Conservation (phyloP, 2,329 filamentous ascomycete species). For the Tolypocladium paradoxum region DNA sequence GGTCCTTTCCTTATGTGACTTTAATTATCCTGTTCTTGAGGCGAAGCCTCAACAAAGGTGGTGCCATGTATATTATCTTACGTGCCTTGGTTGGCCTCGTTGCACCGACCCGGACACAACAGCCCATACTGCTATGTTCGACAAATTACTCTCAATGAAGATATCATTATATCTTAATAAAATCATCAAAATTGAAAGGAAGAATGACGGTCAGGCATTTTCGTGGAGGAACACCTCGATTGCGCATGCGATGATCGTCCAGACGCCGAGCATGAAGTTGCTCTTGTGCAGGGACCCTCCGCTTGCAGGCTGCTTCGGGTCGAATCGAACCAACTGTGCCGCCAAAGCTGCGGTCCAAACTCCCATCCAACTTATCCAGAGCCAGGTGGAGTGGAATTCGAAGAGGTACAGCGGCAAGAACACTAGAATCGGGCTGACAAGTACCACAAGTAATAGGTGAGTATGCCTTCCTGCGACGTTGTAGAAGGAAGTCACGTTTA, state of each 20-base stretch:
- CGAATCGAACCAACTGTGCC: conserved; percentile 9
- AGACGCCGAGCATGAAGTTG: conserved; percentile 11
- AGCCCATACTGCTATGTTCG: too few species aligned
- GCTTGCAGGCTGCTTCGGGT: conserved; percentile 9
- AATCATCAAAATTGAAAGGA: not conserved
- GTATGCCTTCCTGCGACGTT: not conserved
- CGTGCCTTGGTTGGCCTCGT: too few species aligned
- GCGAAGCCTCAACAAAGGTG: too few species aligned
- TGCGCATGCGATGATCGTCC: conserved; percentile 9
- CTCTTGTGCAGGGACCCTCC: conserved; percentile 10
- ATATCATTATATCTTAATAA: not conserved
- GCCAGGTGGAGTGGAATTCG: not conserved
- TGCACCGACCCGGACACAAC: too few species aligned
- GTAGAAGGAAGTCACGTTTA: conserved; percentile 11
- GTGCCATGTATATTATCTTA: too few species aligned
- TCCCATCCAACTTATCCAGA: conserved; percentile 1
- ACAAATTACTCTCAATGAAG: not conserved
- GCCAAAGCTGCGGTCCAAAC: conserved; percentile 1
- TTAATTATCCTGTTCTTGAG: too few species aligned
- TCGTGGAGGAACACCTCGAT: conserved; percentile 8
- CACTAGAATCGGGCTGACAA: not conserved
- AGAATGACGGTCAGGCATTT: not conserved
- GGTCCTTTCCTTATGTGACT: too few species aligned
- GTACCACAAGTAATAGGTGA: not conserved
- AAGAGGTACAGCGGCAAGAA: not conserved